Evolutionary conservation across 805 yeast species (phyloP), one percentile per base, ranked within the genome.

Genomic region (Metschnikowia amazonensis): DNA sequence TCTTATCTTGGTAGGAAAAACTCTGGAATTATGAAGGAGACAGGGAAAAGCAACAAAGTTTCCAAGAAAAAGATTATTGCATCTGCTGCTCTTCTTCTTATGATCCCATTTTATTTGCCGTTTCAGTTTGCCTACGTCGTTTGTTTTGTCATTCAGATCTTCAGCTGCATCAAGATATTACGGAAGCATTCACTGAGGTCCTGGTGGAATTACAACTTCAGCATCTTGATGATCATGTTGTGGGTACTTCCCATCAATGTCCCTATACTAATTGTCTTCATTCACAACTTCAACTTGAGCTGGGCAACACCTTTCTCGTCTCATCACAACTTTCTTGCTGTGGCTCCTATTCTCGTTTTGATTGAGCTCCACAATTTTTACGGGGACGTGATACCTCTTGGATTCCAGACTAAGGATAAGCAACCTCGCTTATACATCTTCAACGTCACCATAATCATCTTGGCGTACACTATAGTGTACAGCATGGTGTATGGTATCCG

Each of bases 281-380:
- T 86, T 28, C 96, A 87, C 57, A 86, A 89, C 57, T 70, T 89
- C 47, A 75, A 85, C 1, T 74, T 88, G 16, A 79, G 75, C 53
- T 87, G 96, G 95, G 77, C 74, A 45, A 86, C 94, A 0, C 89
- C 95, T 14, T 89, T 89, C 58, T 79, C 86, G 5, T 84, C 96
- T 0, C 95, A 89, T 61, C 96, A 90, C 61, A 89, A 88, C 58
- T 69, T 86, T 34, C 63, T 89, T 43, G 85, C 96, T 0, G 77
- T 89, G 20, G 66, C 84, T 11, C 96, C 97, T 0, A 80, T 86
- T 1, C 71, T 89, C 7, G 48, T 82, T 8, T 58, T 86, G 32
- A 76, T 79, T 36, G 84, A 80, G 53, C 65, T 72, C 38, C 75
- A 83, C 56, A 72, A 70, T 25, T 46, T 48, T 30, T 45, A 18